Evolutionary conservation across 805 yeast species (phyloP), one percentile per base, ranked within the genome.

Genomic region (Schizosaccharomyces cryophilus): DNA sequence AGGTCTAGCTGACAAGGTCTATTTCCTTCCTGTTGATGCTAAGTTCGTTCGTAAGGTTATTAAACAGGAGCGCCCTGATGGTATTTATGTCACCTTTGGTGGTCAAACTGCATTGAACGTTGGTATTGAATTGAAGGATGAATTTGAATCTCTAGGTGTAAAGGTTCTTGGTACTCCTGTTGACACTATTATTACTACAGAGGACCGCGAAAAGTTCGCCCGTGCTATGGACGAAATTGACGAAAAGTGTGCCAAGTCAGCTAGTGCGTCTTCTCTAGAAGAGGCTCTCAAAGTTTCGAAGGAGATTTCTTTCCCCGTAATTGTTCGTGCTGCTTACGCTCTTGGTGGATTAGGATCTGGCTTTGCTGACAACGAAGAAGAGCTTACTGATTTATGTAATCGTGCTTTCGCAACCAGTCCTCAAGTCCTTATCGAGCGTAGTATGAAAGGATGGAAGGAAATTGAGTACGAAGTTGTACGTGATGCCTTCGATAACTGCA

Each of bases 331-430:
- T 64, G 98, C 98, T 40, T 90, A 78, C 68, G 97, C 98, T 24
- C 77, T 90, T 61, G 98, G 98, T 74, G 98, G 98, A 72, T 78
- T 90, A 65, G 98, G 98, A 65, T 89, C 96, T 35, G 98, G 98
- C 67, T 90, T 90, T 71, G 97, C 97, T 62, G 85, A 86, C 66
- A 85, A 87, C 71, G 87, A 86, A 69, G 73, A 78, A 65, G 89
- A 90, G 75, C 79, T 90, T 69, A 78, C 84, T 62, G 89, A 81
- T 56, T 78, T 90, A 66, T 88, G 96, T 77, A 80, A 81, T 69
- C 83, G 85, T 71, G 96, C 97, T 0, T 88, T 90, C 72, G 95
- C 97, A 60, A 80, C 94, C 35, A 84, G 95, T 62, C 96, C 98
- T 13, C 98, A 90, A 76, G 95, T 90, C 62, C 78, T 90, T 65